Conservation (phyloP, 2,329 filamentous ascomycete species). For the Aspergillus melleus region DNA sequence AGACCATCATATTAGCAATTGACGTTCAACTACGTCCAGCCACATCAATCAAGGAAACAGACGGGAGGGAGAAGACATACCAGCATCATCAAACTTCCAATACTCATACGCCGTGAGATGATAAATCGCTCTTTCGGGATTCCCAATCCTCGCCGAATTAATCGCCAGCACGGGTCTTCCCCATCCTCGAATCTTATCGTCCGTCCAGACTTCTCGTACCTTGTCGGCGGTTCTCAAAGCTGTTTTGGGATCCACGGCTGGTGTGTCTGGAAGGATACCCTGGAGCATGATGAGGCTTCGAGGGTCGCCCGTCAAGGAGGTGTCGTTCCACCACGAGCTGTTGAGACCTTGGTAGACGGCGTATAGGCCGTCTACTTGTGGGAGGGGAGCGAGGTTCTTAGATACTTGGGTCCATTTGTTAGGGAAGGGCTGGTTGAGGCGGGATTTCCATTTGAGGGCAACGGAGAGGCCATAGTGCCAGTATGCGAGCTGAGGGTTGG, state of each 20-base stretch:
- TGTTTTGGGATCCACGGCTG: slow-evolving; percentile 4
- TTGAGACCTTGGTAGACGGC: slow-evolving; percentile 15
- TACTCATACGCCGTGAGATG: slow-evolving; percentile 16
- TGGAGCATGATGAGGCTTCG: slow-evolving; percentile 18
- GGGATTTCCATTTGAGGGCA: slow-evolving; percentile 11
- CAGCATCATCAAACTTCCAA: slow-evolving; percentile 19
- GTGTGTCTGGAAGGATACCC: slow-evolving; percentile 14
- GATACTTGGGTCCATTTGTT: slow-evolving; percentile 7
- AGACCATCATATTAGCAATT: not conserved
- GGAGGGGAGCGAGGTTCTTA: slow-evolving; percentile 5
- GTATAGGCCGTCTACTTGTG: slow-evolving; percentile 9
- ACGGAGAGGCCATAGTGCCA: slow-evolving; percentile 15
- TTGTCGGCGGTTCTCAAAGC: slow-evolving; percentile 12
- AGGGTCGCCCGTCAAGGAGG: slow-evolving; percentile 9
- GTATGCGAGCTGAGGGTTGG: slow-evolving; percentile 12
- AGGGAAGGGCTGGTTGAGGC: slow-evolving; percentile 5
- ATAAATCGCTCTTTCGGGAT: slow-evolving; percentile 8
- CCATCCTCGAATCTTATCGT: slow-evolving; percentile 17
- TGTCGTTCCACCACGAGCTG: slow-evolving; percentile 15
- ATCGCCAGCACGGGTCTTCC: slow-evolving; percentile 16
- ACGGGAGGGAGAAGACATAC: not conserved
- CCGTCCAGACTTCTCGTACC: slow-evolving; percentile 12
- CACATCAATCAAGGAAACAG: not conserved
- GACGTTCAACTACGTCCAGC: not conserved
- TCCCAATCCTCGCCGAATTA: slow-evolving; percentile 13